A percentile compares a stretch with the other conserved stretches of the same genome.
phyloP scores from a whole-genome alignment of 768 basidiomycete genomes.

The Mrakia blollopis region DNA sequence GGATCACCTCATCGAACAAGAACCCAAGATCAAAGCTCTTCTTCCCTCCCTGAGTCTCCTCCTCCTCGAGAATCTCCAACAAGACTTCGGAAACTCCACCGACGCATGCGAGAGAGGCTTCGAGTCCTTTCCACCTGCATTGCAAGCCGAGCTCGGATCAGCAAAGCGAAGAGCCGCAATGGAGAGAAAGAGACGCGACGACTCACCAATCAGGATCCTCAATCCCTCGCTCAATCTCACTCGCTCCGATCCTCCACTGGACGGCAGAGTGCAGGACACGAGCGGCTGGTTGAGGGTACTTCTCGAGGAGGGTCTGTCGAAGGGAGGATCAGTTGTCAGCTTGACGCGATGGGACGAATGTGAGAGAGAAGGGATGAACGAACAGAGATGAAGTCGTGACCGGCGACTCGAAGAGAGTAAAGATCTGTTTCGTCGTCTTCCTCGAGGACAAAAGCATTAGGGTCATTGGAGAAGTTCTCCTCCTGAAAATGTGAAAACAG shows the following conservation, averaged over 20 bases:
- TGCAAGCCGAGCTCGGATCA: no score
- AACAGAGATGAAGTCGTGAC: conserved; percentile 65
- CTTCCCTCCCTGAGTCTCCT: conserved; percentile 57
- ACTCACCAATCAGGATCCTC: conserved; percentile 63
- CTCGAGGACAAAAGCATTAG: conserved; percentile 88
- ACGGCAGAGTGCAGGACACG: conserved; percentile 50
- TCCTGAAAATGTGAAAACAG: conserved; percentile 54
- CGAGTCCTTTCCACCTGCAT: conserved; percentile 83
- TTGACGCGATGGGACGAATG: not conserved
- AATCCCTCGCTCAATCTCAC: conserved; percentile 27
- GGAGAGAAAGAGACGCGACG: conserved; percentile 1
- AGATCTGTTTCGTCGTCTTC: conserved; percentile 84
- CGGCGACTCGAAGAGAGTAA: conserved; percentile 77
- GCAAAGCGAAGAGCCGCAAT: conserved; percentile 9
- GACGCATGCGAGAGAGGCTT: conserved; percentile 73
- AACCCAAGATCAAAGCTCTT: conserved; percentile 72
- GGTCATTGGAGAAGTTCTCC: conserved; percentile 81
- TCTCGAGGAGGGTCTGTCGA: conserved; percentile 44
- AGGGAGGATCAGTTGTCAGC: not conserved
- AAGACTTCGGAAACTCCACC: conserved; percentile 75
- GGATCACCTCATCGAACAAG: conserved; percentile 72
- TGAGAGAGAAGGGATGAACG: not conserved
- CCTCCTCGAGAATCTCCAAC: conserved; percentile 70
- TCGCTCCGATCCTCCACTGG: conserved; percentile 2
- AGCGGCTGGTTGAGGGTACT: conserved; percentile 41